phyloP scores from a whole-genome alignment of 805 yeast genomes.

The Candida arabinofermentans region DNA sequence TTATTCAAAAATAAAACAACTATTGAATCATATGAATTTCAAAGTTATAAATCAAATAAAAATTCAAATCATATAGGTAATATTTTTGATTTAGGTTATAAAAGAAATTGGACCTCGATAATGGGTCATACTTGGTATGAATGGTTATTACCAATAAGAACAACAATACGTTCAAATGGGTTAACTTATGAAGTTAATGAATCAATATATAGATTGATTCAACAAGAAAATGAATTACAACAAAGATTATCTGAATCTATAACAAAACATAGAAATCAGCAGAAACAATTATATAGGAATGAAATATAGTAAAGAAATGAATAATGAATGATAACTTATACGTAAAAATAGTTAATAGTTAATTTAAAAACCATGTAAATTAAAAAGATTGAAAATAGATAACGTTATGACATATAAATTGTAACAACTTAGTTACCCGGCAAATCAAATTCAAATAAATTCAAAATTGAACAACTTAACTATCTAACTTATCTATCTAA shows the following conservation, averaged over 20 bases:
- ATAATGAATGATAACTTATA: no score
- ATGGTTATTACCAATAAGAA: conserved; percentile 65
- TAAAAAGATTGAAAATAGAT: no score
- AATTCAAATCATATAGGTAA: conserved; percentile 50
- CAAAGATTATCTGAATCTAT: conserved; percentile 42
- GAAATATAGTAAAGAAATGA: no score
- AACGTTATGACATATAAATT: no score
- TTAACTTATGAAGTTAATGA: conserved; percentile 48
- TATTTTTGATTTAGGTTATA: conserved; percentile 69
- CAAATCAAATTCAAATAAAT: no score
- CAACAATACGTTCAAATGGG: conserved; percentile 37
- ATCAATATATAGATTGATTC: conserved; percentile 36
- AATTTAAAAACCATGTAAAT: no score
- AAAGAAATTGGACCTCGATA: conserved; percentile 58
- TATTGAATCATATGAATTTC: conserved; percentile 63
- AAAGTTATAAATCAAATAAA: conserved; percentile 42
- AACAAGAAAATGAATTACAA: conserved; percentile 41
- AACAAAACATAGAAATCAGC: conserved; percentile 19
- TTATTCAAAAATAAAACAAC: conserved; percentile 70
- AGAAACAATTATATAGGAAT: conserved; percentile 16
- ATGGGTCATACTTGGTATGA: conserved; percentile 67
- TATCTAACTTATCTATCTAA: no score
- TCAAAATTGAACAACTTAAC: no score
- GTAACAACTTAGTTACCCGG: no score
- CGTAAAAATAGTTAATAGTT: no score